Evolutionary conservation across 441 rosid species (phyloP), one percentile per base, ranked within the genome.

Genomic region (Gossypium trilobum): DNA sequence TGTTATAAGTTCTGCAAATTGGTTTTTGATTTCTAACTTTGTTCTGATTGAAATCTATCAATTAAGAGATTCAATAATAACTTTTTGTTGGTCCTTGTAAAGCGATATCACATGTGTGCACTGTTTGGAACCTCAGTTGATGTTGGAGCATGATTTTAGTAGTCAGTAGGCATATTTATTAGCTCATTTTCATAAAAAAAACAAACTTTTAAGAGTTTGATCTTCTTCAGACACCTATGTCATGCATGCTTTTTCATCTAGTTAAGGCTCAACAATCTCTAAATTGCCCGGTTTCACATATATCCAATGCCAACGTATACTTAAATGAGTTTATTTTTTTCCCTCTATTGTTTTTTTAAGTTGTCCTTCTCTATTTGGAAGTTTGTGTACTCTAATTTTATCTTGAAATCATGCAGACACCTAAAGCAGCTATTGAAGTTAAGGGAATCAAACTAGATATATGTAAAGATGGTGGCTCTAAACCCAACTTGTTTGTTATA

Each of bases 371-470:
- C 16, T 52, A 50, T 57, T 42, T 46, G 42, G 39, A 72, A 31
- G 36, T 16, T 17, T 50, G 62, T 58, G 3, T 29, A 39, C 27
- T 56, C 61, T 39, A 50, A 58, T 69, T 67, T 31, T 58, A 50
- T 72, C 62, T 67, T 80, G 74, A 75, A 80, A 81, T 72, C 56
- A 72, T 81, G 87, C 92, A 95, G 99, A 87, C 87, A 20, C 76
- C 87, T 71, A 88, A 88, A 84, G 87, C 86, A 67, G 75, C 79
- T 52, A 50, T 82, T 51, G 98, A 93, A 75, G 79, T 90, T 70
- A 92, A 92, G 84, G 98, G 91, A 72, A 74, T 92, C 78, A 80
- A 69, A 67, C 77, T 91, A 72, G 96, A 92, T 80, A 87, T 93
- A 78, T 88, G 83, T 31, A 95, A 87, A 77, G 95, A 88, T 71